Evolutionary conservation across 2,329 filamentous ascomycete species (phyloP), one percentile per base, ranked within the genome.

Genomic region (Phialemonium atrogriseum): DNA sequence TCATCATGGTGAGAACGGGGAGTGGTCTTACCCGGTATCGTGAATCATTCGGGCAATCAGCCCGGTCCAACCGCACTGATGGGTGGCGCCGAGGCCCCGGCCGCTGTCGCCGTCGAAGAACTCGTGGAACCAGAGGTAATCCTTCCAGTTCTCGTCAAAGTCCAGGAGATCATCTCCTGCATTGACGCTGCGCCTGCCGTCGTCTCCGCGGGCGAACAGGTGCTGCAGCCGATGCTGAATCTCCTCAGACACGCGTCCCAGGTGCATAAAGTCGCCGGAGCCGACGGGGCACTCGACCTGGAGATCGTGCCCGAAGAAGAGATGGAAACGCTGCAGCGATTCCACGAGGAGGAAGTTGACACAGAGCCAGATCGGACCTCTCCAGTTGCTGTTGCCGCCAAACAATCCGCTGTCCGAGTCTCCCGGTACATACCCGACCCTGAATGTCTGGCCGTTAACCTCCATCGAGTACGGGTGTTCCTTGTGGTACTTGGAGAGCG

Each of bases 321-420:
- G 81, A 64, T 86, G 93, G 66, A 94, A 96, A 19, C 89, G 74
- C 48, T 94, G 84, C n/a, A 95, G 72, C 6, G 88, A 89, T 56
- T 96, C 89, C 24, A 96, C 82, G 10, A 96, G 72, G 32, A 96
- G 62, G 62, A 94, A 95, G 60, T 96, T 96, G 61, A 94, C 87
- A 40, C 86, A 91, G 29, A 95, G 70, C 89, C 89, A 96, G 46
- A 94, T 89, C 0, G 91, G 89, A 1, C 83, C 89, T 61, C 89
- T 77, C 89, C 89, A 96, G 59, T 96, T 96, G 57, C 87, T 94
- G 70, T 96, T 96, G 44, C 89, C 89, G 32, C 89, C 89, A 50
- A 96, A 96, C 5, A 96, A 72, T 4, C 86, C 85, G 49, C 84
- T 94, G 60, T 96, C 88, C 1, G 89, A 95, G 53, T 96, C 89